Evolutionary conservation across 257 asterid species (phyloP).

Genomic region (Leptodermis oblonga): DNA sequence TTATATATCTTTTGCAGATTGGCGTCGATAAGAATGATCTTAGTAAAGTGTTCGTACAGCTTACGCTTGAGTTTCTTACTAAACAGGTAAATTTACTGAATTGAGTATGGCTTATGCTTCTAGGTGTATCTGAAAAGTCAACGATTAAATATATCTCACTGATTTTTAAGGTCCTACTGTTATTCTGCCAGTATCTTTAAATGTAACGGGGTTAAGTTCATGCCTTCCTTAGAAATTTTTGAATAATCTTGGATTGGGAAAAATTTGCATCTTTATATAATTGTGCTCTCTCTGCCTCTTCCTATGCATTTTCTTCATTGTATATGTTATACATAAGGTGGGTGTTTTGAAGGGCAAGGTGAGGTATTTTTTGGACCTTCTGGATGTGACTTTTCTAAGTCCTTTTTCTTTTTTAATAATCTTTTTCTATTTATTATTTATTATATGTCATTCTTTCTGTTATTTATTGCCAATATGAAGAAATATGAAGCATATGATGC

Average conservation of each 20-base stretch:
- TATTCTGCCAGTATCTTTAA: not conserved
- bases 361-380: not conserved
- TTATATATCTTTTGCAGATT: conserved; percentile 54
- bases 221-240: not conserved
- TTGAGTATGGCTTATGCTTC: not conserved
- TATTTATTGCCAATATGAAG: conserved; percentile 32
- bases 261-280: not conserved
- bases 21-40: conserved; percentile 68
- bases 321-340: too few species aligned
- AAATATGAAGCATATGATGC: conserved; percentile 82
- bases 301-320: not conserved
- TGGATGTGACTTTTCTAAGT: not conserved
- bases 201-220: not conserved
- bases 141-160: not conserved
- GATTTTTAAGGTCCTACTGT: not conserved
- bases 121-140: not conserved
- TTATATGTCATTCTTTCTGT: not conserved
- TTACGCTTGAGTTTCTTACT: conserved; percentile 81
- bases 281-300: not conserved
- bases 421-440: not conserved
- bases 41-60: conserved; percentile 73
- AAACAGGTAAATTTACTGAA: conserved; percentile 58
- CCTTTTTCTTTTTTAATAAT: not conserved
- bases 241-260: not conserved
- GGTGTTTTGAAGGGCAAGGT: not conserved